Conservation (phyloP, 2,329 filamentous ascomycete genomes). For the Claviceps maximensis region DNA sequence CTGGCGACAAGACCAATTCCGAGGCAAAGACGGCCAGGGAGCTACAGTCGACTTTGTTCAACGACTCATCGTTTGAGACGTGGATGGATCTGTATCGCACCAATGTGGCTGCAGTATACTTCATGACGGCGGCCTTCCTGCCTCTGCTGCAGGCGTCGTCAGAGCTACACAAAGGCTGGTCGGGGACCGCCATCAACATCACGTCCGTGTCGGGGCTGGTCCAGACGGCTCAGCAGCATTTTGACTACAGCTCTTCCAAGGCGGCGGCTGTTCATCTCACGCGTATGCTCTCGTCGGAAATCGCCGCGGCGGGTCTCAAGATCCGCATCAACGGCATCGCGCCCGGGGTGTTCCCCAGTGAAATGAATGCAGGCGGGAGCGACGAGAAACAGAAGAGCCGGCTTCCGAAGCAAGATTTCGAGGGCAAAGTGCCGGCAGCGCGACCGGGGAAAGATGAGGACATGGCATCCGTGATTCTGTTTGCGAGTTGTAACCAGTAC, state of each 20-base stretch:
- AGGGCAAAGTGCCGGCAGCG: conserved; percentile 44
- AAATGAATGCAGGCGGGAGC: conserved; percentile 50
- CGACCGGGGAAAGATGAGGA: conserved; percentile 59
- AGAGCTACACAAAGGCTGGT: conserved; percentile 31
- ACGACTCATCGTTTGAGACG: conserved; percentile 50
- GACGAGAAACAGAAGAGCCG: conserved; percentile 43
- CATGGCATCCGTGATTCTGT: conserved; percentile 55
- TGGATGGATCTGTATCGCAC: conserved; percentile 64
- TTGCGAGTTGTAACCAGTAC: conserved; percentile 30
- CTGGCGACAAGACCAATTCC: conserved; percentile 36
- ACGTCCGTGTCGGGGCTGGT: conserved; percentile 53
- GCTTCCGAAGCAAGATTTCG: conserved; percentile 42
- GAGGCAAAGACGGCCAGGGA: conserved; percentile 35
- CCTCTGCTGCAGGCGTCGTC: conserved; percentile 44
- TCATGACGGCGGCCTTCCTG: conserved; percentile 48
- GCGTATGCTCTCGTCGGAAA: conserved; percentile 48
- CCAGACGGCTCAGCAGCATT: conserved; percentile 51
- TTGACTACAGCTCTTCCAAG: conserved; percentile 51
- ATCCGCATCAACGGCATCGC: conserved; percentile 61
- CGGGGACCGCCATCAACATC: conserved; percentile 53
- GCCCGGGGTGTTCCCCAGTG: conserved; percentile 56
- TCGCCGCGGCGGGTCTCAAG: conserved; percentile 45
- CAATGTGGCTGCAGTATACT: conserved; percentile 60
- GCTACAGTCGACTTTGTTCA: conserved; percentile 52
- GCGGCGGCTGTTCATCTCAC: conserved; percentile 52